Conservation (phyloP, 345 rosid genomes). For the Hevea brasiliensis region DNA sequence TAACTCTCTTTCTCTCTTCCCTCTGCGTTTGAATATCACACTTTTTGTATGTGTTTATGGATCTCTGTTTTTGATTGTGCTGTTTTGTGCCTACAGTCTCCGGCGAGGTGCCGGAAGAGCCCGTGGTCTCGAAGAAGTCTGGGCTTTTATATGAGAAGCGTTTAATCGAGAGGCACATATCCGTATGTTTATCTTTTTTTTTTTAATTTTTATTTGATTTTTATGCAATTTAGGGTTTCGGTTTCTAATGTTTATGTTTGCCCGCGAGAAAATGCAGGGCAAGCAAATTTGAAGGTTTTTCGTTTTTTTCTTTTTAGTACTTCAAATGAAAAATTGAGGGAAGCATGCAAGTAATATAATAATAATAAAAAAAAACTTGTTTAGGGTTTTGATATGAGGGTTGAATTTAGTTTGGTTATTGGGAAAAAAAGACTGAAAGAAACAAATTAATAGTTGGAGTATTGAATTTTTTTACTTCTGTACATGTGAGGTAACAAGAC, state of each 20-base stretch:
- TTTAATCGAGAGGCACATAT: slow-evolving; percentile 78
- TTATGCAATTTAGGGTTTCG: slow-evolving; percentile 14
- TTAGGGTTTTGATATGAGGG: slow-evolving; percentile 31
- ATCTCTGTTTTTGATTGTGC: slow-evolving; percentile 19
- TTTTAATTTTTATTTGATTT: background rate
- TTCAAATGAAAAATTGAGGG: background rate
- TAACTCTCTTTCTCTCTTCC: slow-evolving; percentile 28
- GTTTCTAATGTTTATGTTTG: background rate
- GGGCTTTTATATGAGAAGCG: slow-evolving; percentile 91
- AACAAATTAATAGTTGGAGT: background rate
- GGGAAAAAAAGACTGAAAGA: background rate
- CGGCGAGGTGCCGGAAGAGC: slow-evolving; percentile 92
- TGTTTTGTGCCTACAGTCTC: slow-evolving; percentile 51
- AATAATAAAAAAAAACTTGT: background rate
- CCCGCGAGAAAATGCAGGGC: no score
- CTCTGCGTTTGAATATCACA: background rate
- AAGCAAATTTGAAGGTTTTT: background rate
- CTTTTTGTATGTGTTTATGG: background rate
- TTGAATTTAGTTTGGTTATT: background rate
- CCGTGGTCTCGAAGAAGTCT: slow-evolving; percentile 75
- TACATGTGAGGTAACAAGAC: background rate
- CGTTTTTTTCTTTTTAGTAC: background rate
- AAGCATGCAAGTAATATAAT: background rate
- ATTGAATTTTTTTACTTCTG: background rate
- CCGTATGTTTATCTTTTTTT: slow-evolving; percentile 35